phyloP scores from a whole-genome alignment of 768 basidiomycete genomes.

The Phylloporus sp. region DNA sequence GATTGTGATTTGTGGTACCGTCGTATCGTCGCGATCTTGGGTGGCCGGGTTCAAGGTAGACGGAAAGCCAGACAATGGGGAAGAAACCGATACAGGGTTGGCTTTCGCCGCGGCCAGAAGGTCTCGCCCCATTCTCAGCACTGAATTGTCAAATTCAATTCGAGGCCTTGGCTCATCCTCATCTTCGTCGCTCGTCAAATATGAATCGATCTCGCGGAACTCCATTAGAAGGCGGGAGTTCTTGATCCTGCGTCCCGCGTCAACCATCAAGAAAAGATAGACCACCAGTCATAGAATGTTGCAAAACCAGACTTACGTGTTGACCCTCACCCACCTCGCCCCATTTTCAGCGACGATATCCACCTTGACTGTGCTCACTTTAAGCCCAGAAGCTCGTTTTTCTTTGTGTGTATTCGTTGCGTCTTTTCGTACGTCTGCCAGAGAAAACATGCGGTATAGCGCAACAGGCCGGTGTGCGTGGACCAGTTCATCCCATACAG shows the following conservation, averaged over 20 bases:
- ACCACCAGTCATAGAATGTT: not conserved
- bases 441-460: slow-evolving; percentile 44
- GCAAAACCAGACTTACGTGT: slow-evolving; percentile 63
- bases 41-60: slow-evolving; percentile 12
- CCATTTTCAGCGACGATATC: slow-evolving; percentile 80
- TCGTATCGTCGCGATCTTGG: slow-evolving; percentile 9
- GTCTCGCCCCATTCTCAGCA: slow-evolving; percentile 65
- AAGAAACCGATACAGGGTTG: slow-evolving; percentile 43
- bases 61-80: not conserved
- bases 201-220: slow-evolving; percentile 82
- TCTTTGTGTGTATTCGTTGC: not conserved
- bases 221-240: slow-evolving; percentile 74
- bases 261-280: not conserved
- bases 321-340: slow-evolving; percentile 75
- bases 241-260: slow-evolving; percentile 53
- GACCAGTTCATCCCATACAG: slow-evolving; percentile 78
- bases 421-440: not conserved
- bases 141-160: slow-evolving; percentile 66
- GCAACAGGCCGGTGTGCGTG: slow-evolving; percentile 56
- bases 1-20: slow-evolving; percentile 48
- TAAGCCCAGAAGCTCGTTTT: not conserved
- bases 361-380: slow-evolving; percentile 51
- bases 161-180: slow-evolving; percentile 42
- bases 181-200: slow-evolving; percentile 50
- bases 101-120: slow-evolving; percentile 61